Base-by-base conservation (phyloP, 495 filamentous ascomycete species). In the Lepidopterella palustris region DNA sequence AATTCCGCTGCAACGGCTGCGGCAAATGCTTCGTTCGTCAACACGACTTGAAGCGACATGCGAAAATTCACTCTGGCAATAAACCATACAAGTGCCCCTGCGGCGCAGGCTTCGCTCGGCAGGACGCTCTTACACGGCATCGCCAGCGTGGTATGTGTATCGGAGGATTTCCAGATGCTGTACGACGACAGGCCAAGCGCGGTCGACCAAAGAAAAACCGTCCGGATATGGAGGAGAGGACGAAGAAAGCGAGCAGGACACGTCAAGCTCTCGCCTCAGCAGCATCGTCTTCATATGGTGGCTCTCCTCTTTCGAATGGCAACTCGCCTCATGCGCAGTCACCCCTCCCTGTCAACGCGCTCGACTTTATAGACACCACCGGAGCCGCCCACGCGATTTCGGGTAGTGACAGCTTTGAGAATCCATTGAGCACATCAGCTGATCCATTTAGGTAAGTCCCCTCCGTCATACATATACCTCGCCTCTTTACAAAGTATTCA, bases 11-110 rank as follows among this genome's bases (percentile, higher is more conserved):
- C 70, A 86, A 88, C 51, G 81, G 86, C 23, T 98, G 93, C 74
- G 78, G 84, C 24, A 97, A 97, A 72, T 89, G 89, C 71, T 98
- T 98, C 67, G 95, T 97, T 59, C 85, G 93, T 25, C 91, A 93
- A 61, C 95, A 98, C 70, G 93, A 98, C 69, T 82, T 97, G 57
- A 98, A 97, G 73, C 86, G 93, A 21, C 93, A 98, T 69, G 84
- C 90, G 64, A 96, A 96, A 75, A 97, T 97, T 55, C 93, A 98
- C 73, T 91, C 85, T 20, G 90, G 90, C 35, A 84, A 92, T 68
- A 95, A 96, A 74, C 90, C 93, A 2, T 93, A 96, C 64, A 85
- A 85, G 26, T 98, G 93, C 71, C 80, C 85, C 51, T 98, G 93
- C 71, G 89, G 92, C 47, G 90, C 88, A 66, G 87, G 84, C 52